Evolutionary conservation across 129 eudicot genomes (phyloP), one percentile per base, ranked within the genome.

Genomic region (Erigeron canadensis): DNA sequence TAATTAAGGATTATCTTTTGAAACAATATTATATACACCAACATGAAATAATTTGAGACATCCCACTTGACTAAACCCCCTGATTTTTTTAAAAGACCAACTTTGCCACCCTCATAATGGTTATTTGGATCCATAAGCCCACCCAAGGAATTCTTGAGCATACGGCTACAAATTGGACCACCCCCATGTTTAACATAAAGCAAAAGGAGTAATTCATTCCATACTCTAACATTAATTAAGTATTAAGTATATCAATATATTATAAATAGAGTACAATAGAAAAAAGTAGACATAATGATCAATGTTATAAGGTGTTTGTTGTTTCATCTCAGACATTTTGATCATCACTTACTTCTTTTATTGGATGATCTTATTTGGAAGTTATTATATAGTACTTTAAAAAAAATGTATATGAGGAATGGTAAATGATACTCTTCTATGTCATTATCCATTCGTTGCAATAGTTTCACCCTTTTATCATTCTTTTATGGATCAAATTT

Each of bases 31-130:
- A 34, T 70, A 77, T 62, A 50, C 48, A 77, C 60, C 65, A 62
- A 71, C 83, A 75, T 79, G 81, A 67, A 63, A 77, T 82, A 75
- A 76, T 78, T 77, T 23, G 65, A 72, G 81, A 80, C 84, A 72
- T 58, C 71, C 80, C 84, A 84, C 84, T 76, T 84, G 88, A 73
- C 69, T 60, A 67, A 84, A 54, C 61, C 70, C 61, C 70, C 77
- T 68, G 57, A 50, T 54, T 41, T 63, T 62, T 39, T 62, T 39
- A 21, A 60, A 70, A 48, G 40, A 40, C 58, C 47, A 79, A 71
- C 60, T 70, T 79, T 65, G 65, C 41, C 72, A 71, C 72, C 47
- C 63, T 75, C 84, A 23, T 72, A 79, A 80, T 72, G 76, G 39
- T 67, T 46, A 75, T 59, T 69, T 74, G 74, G 70, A 82, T 74